Percentiles rank a stretch among this genome's conserved stretches.
Evolutionary conservation across 2,329 filamentous ascomycete genomes (phyloP).

Genomic region (Venturia carpophila): DNA sequence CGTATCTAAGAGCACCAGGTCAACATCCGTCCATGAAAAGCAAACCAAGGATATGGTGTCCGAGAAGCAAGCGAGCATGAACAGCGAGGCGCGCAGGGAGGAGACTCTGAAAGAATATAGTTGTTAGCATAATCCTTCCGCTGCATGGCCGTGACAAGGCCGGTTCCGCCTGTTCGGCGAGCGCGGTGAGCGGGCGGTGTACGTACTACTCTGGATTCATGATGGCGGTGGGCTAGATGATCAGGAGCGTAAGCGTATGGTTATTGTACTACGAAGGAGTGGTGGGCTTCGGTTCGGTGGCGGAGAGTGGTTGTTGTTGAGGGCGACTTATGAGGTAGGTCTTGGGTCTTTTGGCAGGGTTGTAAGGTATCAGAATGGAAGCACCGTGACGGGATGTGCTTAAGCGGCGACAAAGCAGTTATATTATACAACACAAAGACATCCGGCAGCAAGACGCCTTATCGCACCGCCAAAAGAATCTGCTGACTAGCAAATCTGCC

Average conservation of each 20-base stretch:
- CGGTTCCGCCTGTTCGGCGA: slow-evolving; percentile 1
- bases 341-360: neutral
- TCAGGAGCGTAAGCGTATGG: neutral
- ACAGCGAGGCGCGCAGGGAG: slow-evolving; percentile 22
- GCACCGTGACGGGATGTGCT: neutral
- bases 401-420: neutral
- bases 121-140: slow-evolving; percentile 21
- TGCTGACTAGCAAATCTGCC: neutral
- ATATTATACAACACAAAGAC: neutral
- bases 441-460: neutral
- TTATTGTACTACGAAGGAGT: neutral
- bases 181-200: slow-evolving; percentile 8
- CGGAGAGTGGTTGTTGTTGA: slow-evolving; percentile 12
- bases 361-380: neutral
- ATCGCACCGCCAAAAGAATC: neutral
- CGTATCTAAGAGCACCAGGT: slow-evolving; percentile 62
- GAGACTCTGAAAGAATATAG: slow-evolving; percentile 13
- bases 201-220: slow-evolving; percentile 94
- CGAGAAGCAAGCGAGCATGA: slow-evolving; percentile 15
- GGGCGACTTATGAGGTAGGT: slow-evolving; percentile 1
- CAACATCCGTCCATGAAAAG: neutral
- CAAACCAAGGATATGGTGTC: neutral
- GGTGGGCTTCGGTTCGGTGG: neutral
- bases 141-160: neutral
- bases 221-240: neutral